Base-by-base conservation (phyloP, 208 protist genomes). In the Acanthamoeba healyi region DNA sequence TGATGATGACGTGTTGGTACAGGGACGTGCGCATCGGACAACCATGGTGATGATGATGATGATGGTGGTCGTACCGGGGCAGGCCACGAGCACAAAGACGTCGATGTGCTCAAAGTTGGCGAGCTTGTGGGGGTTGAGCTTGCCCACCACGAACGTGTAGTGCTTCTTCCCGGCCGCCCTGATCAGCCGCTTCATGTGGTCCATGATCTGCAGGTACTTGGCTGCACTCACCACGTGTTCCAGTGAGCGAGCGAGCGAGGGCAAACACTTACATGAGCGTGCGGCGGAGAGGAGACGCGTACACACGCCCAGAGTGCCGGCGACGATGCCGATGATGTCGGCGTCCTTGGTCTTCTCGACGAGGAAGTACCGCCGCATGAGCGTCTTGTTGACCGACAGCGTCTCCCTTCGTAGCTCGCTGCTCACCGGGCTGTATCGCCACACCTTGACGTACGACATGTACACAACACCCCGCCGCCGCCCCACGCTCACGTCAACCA, bases 41-140 rank as follows among this genome's bases (percentile, higher is more conserved):
- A n/a, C n/a, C n/a, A n/a, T n/a, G n/a, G n/a, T n/a, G n/a, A n/a
- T n/a, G n/a, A n/a, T n/a, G n/a, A n/a, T n/a, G n/a, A n/a, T n/a
- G n/a, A 17, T 2, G 15, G 14, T 3, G 14, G 49, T 7, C 19
- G 7, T 42, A 77, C 67, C 56, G 38, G 86, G 86, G 54, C 86
- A 92, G 36, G 86, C 86, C 54, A 92, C 86, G 42, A 92, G 63
- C 12, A 92, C 86, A 26, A 79, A 92, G 63, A 92, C 26, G 56
- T 92, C 86, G 38, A 92, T 72, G 42, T 74, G 63, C 94, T 70
- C 82, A 77, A 97, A 97, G 86, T 97, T 97, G 22, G 96, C 97
- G 24, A 97, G 58, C 92, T 97, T 97, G 32, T 95, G 63, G 26
- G 95, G 93, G 92, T 97, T 97, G 24, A 97, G 67, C 92, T 96